phyloP scores from a whole-genome alignment of 345 rosid genomes.

The Tarenaya hassleriana region DNA sequence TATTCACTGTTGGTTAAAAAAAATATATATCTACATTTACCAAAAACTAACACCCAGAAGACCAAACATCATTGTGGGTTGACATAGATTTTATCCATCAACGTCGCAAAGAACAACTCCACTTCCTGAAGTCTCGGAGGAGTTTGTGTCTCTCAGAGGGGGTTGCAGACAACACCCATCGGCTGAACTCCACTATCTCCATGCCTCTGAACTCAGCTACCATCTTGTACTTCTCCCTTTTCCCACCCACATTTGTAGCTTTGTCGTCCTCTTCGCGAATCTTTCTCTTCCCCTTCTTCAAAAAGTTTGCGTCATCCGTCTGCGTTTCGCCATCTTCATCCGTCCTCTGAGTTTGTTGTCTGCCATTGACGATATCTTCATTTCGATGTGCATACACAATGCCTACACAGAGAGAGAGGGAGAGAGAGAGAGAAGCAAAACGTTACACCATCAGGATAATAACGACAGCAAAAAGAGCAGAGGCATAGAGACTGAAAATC shows the following conservation, averaged over 20 bases:
- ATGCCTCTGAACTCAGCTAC: constrained; percentile 58
- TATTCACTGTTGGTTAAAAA: too few species aligned
- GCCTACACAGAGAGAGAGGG: constrained; percentile 49
- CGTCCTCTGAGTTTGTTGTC: constrained; percentile 11
- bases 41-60: too few species aligned
- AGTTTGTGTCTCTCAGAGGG: constrained; percentile 39
- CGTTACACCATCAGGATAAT: background rate
- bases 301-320: too few species aligned
- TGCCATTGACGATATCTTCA: constrained; percentile 59
- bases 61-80: too few species aligned
- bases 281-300: constrained; percentile 21
- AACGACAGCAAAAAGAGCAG: background rate
- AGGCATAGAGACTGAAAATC: constrained; percentile 4
- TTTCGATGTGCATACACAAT: constrained; percentile 78
- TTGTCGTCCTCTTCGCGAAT: constrained; percentile 21
- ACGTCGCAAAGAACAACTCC: constrained; percentile 32
- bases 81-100: constrained; percentile 16
- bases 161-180: constrained; percentile 61
- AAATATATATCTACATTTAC: too few species aligned
- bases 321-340: constrained; percentile 11
- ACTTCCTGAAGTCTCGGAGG: constrained; percentile 49
- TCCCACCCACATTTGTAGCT: constrained; percentile 30
- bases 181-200: constrained; percentile 65
- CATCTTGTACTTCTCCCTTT: constrained; percentile 41
- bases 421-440: too few species aligned